Evolutionary conservation across 2,329 filamentous ascomycete genomes (phyloP).

Genomic region (Sporothrix globosa): DNA sequence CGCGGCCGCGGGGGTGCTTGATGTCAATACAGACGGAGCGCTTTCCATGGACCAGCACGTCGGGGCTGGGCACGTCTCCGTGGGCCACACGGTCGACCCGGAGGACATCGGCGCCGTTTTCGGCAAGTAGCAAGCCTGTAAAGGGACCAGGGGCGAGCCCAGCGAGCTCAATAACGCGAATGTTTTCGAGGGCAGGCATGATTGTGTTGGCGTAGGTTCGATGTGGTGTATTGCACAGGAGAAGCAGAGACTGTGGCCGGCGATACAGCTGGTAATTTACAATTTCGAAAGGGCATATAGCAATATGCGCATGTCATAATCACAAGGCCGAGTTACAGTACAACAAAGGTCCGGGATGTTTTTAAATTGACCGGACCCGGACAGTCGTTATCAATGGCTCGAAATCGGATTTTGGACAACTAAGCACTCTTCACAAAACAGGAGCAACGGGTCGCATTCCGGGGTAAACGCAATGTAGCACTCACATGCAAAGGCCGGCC

Average conservation of each 20-base stretch:
- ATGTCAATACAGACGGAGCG: slow-evolving; percentile 1
- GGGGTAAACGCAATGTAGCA: not conserved
- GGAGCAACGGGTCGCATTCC: too few species aligned
- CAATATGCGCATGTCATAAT: not conserved
- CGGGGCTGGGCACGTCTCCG: not conserved
- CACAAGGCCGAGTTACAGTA: not conserved
- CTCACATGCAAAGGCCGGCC: not conserved
- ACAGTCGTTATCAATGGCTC: too few species aligned
- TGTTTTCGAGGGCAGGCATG: not conserved
- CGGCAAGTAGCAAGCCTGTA: not conserved
- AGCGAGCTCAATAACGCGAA: not conserved
- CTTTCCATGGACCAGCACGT: not conserved
- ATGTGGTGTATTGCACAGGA: not conserved
- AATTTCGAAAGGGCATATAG: not conserved
- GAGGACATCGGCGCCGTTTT: slow-evolving; percentile 11
- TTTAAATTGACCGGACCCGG: not conserved
- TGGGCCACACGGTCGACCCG: not conserved
- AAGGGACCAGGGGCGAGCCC: not conserved
- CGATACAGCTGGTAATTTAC: too few species aligned
- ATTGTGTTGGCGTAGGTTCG: not conserved
- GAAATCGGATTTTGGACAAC: too few species aligned
- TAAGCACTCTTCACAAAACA: too few species aligned
- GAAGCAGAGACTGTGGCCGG: not conserved
- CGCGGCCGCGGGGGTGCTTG: not conserved
- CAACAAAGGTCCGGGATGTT: not conserved